Conservation (phyloP, 148 eudicot species). For the Cornus florida region DNA sequence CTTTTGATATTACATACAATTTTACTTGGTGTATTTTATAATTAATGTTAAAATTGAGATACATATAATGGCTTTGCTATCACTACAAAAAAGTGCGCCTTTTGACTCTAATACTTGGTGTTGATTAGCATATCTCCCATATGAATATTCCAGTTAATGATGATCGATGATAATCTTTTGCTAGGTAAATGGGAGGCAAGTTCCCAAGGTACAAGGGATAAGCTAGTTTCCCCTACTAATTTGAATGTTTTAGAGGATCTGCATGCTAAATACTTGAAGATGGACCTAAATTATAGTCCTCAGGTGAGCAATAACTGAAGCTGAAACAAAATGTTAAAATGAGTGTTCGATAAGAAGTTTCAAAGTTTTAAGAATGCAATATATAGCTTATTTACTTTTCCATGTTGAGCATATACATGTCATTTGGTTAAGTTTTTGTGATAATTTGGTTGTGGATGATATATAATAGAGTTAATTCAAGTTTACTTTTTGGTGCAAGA, state of each 20-base stretch:
- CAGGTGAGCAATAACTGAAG: constrained; percentile 44
- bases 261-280: constrained; percentile 24
- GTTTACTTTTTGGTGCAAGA: neutral
- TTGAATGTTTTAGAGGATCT: constrained; percentile 16
- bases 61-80: neutral
- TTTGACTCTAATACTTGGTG: neutral
- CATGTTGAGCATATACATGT: neutral
- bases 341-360: neutral
- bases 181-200: constrained; percentile 47
- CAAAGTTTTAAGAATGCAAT: neutral
- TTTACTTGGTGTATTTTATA: neutral
- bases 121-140: neutral
- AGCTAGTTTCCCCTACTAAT: constrained; percentile 17
- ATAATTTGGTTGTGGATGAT: constrained; percentile 6
- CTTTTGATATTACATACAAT: too few relatives aligned
- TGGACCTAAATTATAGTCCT: constrained; percentile 24
- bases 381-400: neutral
- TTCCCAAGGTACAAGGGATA: constrained; percentile 27
- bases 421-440: neutral
- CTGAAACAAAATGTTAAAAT: neutral
- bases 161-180: constrained; percentile 23
- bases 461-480: neutral
- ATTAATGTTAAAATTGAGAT: too few relatives aligned
- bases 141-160: constrained; percentile 6
- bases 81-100: neutral